Evolutionary conservation across 208 protist species (phyloP).

Genomic region (Blastocrithidia nonstop): DNA sequence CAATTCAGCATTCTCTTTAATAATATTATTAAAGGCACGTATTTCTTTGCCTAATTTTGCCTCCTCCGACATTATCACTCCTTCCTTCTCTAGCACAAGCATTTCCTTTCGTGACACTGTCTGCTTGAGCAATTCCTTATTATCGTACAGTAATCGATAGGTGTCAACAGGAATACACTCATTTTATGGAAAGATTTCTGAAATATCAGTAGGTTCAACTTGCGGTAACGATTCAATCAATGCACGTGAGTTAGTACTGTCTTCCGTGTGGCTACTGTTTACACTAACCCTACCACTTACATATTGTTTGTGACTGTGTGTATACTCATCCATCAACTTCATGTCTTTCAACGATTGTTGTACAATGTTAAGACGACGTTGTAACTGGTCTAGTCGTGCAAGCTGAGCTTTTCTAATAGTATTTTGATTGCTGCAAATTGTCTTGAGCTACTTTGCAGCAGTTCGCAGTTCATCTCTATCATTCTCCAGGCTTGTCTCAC

Average conservation of each 20-base stretch:
- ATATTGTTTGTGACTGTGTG: too few relatives aligned
- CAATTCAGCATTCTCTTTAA: constrained; percentile 28
- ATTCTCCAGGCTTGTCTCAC: constrained; percentile 43
- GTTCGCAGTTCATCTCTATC: constrained; percentile 65
- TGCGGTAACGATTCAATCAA: too few relatives aligned
- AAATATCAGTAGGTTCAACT: constrained; percentile 66
- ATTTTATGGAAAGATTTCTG: constrained; percentile 51
- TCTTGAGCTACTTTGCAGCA: constrained; percentile 45
- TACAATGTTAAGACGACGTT: constrained; percentile 55
- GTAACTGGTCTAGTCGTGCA: constrained; percentile 65
- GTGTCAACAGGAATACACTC: constrained; percentile 74
- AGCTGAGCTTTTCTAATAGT: constrained; percentile 67
- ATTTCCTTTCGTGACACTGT: constrained; percentile 81
- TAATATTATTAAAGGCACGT: constrained; percentile 28
- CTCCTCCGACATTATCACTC: constrained; percentile 60
- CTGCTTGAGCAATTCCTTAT: constrained; percentile 69
- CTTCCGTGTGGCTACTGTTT: too few relatives aligned
- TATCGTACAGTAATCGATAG: constrained; percentile 73
- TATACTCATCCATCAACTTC: constrained; percentile 63
- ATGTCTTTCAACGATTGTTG: constrained; percentile 65
- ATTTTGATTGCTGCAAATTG: constrained; percentile 53
- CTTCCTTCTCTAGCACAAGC: constrained; percentile 81
- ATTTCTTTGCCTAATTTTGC: constrained; percentile 41
- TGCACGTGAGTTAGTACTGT: neutral
- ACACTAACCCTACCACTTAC: too few relatives aligned